A percentile compares a stretch with the other conserved stretches of the same genome.
phyloP scores from a whole-genome alignment of 148 eudicot genomes.

The Chenopodium formosanum region DNA sequence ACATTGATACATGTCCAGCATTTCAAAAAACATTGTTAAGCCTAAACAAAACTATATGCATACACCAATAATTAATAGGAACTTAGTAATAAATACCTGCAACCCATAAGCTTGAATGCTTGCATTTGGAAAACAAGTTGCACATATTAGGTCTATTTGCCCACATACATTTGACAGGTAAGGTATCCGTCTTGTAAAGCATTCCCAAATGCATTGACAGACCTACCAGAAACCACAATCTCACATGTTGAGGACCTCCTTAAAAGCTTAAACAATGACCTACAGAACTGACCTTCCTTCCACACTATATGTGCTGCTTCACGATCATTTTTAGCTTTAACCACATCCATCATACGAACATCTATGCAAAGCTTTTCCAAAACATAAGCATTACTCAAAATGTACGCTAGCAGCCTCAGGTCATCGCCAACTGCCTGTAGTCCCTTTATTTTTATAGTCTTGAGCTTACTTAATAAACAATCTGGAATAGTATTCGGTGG shows the following conservation, averaged over 20 bases:
- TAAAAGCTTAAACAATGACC: conserved; percentile 1
- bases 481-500: background rate
- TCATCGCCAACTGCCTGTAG: background rate
- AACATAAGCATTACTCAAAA: background rate
- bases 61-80: background rate
- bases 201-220: background rate
- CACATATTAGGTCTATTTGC: background rate
- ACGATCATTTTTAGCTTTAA: no score
- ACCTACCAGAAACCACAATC: background rate
- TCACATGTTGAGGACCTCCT: conserved; percentile 1
- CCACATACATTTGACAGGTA: background rate
- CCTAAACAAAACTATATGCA: background rate
- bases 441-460: background rate
- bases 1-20: background rate
- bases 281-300: background rate
- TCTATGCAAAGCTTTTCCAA: background rate
- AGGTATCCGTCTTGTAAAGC: background rate
- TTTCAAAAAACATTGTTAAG: background rate
- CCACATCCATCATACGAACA: background rate
- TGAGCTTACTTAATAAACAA: conserved; percentile 1
- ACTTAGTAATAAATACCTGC: background rate
- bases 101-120: background rate
- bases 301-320: background rate
- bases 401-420: background rate
- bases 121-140: background rate